Conservation (phyloP, 179 eudicot genomes). For the Drosera spatulata region DNA sequence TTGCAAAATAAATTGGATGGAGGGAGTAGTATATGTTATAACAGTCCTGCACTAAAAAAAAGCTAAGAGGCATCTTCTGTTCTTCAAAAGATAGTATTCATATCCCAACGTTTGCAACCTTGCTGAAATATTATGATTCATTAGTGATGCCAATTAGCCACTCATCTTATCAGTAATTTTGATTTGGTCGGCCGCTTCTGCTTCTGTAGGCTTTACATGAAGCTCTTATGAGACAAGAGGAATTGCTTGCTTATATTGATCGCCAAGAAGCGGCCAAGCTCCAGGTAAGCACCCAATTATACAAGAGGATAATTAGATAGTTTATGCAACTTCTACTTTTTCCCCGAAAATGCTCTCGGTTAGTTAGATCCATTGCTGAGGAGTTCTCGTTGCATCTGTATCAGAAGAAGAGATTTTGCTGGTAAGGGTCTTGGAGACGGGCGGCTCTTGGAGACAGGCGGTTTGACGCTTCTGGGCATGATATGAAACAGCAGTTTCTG, state of each 20-base stretch:
- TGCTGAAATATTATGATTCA: too few species aligned
- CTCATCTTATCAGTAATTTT: background rate
- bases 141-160: background rate
- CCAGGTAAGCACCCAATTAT: conserved; percentile 29
- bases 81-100: too few species aligned
- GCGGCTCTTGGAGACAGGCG: too few species aligned
- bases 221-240: conserved; percentile 33
- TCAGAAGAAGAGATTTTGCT: conserved; percentile 94
- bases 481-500: too few species aligned
- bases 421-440: conserved; percentile 14
- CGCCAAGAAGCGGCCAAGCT: conserved; percentile 29
- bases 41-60: too few species aligned
- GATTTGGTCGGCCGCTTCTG: background rate
- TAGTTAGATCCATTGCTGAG: conserved; percentile 8
- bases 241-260: conserved; percentile 35
- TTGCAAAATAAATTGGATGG: too few species aligned
- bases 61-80: too few species aligned
- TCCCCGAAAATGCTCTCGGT: background rate
- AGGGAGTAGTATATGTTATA: too few species aligned
- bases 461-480: too few species aligned
- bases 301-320: background rate
- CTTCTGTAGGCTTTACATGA: conserved; percentile 30
- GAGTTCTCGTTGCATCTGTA: conserved; percentile 6
- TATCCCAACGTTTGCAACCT: too few species aligned
- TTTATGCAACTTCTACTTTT: background rate